Evolutionary conservation across 1,284 basidiomycete genomes (phyloP).

Genomic region (Puccinia coronata): DNA sequence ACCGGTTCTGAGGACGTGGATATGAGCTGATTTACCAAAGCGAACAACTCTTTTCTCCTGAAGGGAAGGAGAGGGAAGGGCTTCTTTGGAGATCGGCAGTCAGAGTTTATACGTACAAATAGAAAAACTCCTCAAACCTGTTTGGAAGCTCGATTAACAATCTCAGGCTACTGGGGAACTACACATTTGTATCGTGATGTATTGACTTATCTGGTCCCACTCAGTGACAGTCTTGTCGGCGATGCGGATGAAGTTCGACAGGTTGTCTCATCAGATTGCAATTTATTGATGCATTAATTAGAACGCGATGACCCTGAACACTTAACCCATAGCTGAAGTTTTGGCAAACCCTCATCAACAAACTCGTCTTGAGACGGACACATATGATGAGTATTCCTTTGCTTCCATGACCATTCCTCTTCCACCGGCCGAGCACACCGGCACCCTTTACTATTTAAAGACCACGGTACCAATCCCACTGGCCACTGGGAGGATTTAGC

Average conservation of each 20-base stretch:
- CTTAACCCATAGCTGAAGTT: conserved; percentile 24
- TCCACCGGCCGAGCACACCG: conserved; percentile 15
- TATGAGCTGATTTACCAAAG: background rate
- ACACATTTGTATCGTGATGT: conserved; percentile 22
- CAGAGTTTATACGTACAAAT: background rate
- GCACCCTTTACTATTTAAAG: conserved; percentile 29
- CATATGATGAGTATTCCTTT: conserved; percentile 13
- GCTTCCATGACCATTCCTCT: conserved; percentile 20
- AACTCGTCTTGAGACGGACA: conserved; percentile 27
- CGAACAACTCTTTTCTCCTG: conserved; percentile 16
- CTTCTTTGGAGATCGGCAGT: conserved; percentile 18
- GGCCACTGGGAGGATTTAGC: background rate
- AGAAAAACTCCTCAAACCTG: conserved; percentile 19
- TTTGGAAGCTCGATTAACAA: conserved; percentile 24
- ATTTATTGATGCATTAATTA: conserved; percentile 30
- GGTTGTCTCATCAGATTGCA: conserved; percentile 25
- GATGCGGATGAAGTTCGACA: conserved; percentile 5
- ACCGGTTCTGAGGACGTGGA: background rate
- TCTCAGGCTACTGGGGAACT: conserved; percentile 28
- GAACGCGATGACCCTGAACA: conserved; percentile 11
- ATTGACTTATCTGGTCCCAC: conserved; percentile 16
- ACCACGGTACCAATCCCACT: background rate
- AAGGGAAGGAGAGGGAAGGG: background rate
- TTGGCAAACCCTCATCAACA: conserved; percentile 39
- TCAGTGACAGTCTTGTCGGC: conserved; percentile 2